Percentiles rank a stretch among this genome's conserved stretches.
These are phyloP conservation scores for Pharnaceum exiguum DNA, from an alignment of 148 eudicot genomes.

Conservation along the genomic window DNA sequence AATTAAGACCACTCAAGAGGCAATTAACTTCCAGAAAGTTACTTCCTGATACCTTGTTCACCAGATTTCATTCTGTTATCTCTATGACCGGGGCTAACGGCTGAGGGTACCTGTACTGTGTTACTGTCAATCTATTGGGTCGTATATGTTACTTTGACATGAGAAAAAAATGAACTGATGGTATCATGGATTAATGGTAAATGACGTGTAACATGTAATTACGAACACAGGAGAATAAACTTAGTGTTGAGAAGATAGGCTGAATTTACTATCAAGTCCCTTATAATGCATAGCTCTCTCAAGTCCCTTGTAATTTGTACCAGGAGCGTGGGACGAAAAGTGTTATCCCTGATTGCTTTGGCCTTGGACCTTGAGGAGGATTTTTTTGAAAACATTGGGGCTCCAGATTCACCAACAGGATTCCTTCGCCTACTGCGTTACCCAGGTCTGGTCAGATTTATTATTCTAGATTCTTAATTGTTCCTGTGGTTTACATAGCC, in stretches of 20 bases:
- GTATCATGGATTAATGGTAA: no score
- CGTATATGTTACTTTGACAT: no score
- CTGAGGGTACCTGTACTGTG: no score
- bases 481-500: not conserved
- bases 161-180: no score
- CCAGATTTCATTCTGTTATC: not conserved
- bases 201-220: no score
- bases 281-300: no score
- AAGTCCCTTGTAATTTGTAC: not conserved
- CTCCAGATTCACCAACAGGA: constrained; percentile 40
- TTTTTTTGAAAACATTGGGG: constrained; percentile 52
- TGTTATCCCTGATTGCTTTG: constrained; percentile 56
- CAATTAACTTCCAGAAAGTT: not conserved
- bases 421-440: constrained; percentile 76
- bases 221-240: no score
- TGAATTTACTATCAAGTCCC: not conserved
- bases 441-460: constrained; percentile 41
- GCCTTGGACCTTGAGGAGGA: constrained; percentile 61
- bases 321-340: constrained; percentile 54
- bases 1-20: not conserved
- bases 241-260: not conserved
- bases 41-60: not conserved
- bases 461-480: not conserved
- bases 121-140: no score
- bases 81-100: no score